Evolutionary conservation across 176 grass and related monocot species (phyloP).

Genomic region (Oryza rufipogon): DNA sequence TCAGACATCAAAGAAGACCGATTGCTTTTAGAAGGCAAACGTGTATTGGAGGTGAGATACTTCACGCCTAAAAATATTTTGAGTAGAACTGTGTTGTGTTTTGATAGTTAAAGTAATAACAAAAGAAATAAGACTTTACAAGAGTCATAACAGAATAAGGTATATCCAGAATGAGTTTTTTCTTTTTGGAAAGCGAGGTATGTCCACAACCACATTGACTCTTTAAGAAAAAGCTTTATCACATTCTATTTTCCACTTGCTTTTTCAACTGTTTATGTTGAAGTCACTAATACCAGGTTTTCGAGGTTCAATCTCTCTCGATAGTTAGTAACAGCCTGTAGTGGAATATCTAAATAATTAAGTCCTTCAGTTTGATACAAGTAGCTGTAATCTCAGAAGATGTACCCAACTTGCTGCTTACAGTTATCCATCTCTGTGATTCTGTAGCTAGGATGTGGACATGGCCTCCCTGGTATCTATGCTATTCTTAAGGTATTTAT

Average conservation of each 20-base stretch:
- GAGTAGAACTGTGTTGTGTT: constrained; percentile 14
- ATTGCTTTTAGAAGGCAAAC: constrained; percentile 64
- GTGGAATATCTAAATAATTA: constrained; percentile 17
- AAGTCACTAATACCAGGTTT: background rate
- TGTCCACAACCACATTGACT: background rate
- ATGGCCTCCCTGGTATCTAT: constrained; percentile 91
- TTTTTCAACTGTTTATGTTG: background rate
- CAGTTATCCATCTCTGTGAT: constrained; percentile 36
- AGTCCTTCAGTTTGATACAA: background rate
- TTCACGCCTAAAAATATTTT: constrained; percentile 27
- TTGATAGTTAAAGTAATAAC: constrained; percentile 5
- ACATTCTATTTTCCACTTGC: background rate
- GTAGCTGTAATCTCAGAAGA: constrained; percentile 30
- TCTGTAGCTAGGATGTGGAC: constrained; percentile 90
- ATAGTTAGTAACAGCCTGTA: background rate
- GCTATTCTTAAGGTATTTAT: constrained; percentile 66
- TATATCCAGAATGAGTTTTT: background rate
- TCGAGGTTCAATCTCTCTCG: background rate
- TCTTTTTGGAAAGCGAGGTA: too few relatives aligned
- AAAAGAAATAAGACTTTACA: background rate
- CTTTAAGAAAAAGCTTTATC: background rate
- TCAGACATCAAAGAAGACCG: constrained; percentile 48
- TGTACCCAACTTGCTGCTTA: constrained; percentile 38
- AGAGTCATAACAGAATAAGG: too few relatives aligned
- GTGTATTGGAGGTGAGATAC: constrained; percentile 75